A percentile compares a stretch with the other conserved stretches of the same genome.
Conservation (phyloP, 179 eudicot genomes). For the Carnegiea gigantea region DNA sequence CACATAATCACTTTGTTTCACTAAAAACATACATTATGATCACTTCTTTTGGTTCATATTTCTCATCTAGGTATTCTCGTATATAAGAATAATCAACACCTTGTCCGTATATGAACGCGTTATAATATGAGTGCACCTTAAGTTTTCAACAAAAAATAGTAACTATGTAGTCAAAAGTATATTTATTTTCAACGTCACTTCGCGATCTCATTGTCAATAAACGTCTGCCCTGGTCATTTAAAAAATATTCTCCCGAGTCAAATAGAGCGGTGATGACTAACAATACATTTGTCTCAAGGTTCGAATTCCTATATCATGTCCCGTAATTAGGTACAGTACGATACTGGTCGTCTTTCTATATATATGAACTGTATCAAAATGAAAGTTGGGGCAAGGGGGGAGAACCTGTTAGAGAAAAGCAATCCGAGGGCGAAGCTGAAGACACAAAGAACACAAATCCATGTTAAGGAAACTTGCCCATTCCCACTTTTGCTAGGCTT, state of each 20-base stretch:
- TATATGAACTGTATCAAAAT: too few species aligned
- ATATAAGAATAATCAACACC: too few species aligned
- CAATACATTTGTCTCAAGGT: too few species aligned
- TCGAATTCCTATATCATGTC: too few species aligned
- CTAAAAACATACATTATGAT: background rate
- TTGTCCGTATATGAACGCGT: background rate
- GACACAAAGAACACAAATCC: slow-evolving; percentile 29
- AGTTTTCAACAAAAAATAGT: background rate
- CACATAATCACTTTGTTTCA: background rate
- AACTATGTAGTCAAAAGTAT: background rate
- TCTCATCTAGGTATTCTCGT: too few species aligned
- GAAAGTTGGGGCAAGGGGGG: background rate
- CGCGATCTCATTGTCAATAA: background rate
- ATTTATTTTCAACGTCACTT: background rate
- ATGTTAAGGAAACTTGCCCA: slow-evolving; percentile 20
- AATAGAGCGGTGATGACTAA: too few species aligned
- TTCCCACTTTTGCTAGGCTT: slow-evolving; percentile 21
- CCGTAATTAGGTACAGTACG: too few species aligned
- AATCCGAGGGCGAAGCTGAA: slow-evolving; percentile 29
- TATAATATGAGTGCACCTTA: background rate
- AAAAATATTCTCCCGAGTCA: background rate
- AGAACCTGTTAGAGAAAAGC: slow-evolving; percentile 31
- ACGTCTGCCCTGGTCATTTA: background rate
- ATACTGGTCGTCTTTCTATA: too few species aligned
- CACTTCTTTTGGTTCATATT: too few species aligned